Conservation (phyloP, 768 basidiomycete genomes). For the Artomyces pyxidatus region DNA sequence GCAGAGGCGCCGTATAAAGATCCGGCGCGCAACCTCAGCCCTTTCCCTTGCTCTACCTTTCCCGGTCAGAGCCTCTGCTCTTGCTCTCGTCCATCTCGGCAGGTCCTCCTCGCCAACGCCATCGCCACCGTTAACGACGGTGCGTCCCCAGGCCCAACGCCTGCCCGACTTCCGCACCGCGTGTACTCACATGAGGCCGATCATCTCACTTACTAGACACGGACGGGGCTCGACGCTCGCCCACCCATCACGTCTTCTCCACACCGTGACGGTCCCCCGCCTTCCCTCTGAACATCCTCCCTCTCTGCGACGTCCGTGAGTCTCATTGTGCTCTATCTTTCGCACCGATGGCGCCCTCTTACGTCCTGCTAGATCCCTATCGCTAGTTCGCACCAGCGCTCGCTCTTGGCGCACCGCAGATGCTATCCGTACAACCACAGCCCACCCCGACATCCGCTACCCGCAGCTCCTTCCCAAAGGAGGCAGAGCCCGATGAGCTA, state of each 20-base stretch:
- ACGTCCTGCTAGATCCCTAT: constrained; percentile 3
- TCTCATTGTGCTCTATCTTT: not conserved
- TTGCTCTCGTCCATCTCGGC: not conserved
- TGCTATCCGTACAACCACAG: constrained; percentile 8
- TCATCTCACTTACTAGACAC: constrained; percentile 8
- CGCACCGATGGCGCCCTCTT: not conserved
- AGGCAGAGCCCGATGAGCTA: constrained; percentile 12
- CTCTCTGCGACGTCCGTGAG: no score
- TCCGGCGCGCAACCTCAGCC: not conserved
- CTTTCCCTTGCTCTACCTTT: not conserved
- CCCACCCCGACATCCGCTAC: constrained; percentile 11
- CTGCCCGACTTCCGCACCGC: constrained; percentile 13
- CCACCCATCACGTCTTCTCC: constrained; percentile 3
- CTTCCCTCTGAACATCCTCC: not conserved
- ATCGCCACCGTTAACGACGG: constrained; percentile 5
- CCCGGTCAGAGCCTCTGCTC: not conserved
- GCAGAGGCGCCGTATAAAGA: not conserved
- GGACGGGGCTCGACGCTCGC: constrained; percentile 7
- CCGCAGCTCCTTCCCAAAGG: constrained; percentile 1
- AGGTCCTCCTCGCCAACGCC: not conserved
- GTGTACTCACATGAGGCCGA: constrained; percentile 17
- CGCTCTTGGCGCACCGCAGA: constrained; percentile 10
- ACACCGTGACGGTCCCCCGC: constrained; percentile 2
- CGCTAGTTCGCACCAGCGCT: constrained; percentile 5
- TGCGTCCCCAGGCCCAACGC: constrained; percentile 8